phyloP scores from a whole-genome alignment of 768 basidiomycete species.

The Chlorophyllum brunneum region DNA sequence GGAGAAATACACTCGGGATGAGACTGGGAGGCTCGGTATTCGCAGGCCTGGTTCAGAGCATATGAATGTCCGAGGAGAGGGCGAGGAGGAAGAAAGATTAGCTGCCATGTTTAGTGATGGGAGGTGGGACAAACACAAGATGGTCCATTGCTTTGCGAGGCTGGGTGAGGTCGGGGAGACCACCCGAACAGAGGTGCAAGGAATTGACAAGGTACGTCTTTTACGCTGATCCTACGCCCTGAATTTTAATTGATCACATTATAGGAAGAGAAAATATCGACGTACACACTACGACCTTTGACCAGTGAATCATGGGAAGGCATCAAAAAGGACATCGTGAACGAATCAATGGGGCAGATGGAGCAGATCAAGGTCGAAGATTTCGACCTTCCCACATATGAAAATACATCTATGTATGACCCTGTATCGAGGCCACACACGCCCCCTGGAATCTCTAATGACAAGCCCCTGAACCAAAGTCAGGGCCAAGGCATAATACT shows the following conservation, averaged over 20 bases:
- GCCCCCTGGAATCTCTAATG: not conserved
- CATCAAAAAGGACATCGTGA: constrained; percentile 30
- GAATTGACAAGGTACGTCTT: constrained; percentile 30
- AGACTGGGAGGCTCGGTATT: constrained; percentile 30
- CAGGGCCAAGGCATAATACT: constrained; percentile 46
- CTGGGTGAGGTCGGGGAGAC: constrained; percentile 40
- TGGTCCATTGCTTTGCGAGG: constrained; percentile 73
- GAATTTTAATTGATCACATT: not conserved
- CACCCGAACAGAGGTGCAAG: constrained; percentile 26
- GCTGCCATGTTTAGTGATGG: constrained; percentile 45
- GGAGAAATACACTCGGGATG: constrained; percentile 51
- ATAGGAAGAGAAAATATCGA: constrained; percentile 38
- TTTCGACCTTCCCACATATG: not conserved
- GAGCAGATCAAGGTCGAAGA: not conserved
- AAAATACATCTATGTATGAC: not conserved
- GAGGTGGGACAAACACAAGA: constrained; percentile 71
- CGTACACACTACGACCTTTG: constrained; percentile 44
- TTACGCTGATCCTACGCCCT: not conserved
- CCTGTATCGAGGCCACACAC: not conserved
- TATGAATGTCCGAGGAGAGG: constrained; percentile 15
- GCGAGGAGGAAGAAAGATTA: constrained; percentile 30
- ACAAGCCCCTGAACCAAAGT: not conserved
- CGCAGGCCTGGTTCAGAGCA: constrained; percentile 24
- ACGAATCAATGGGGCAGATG: not conserved
- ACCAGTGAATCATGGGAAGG: constrained; percentile 39